Evolutionary conservation across 2,329 filamentous ascomycete species (phyloP), one percentile per base, ranked within the genome.

Genomic region (Colletotrichum filicis): DNA sequence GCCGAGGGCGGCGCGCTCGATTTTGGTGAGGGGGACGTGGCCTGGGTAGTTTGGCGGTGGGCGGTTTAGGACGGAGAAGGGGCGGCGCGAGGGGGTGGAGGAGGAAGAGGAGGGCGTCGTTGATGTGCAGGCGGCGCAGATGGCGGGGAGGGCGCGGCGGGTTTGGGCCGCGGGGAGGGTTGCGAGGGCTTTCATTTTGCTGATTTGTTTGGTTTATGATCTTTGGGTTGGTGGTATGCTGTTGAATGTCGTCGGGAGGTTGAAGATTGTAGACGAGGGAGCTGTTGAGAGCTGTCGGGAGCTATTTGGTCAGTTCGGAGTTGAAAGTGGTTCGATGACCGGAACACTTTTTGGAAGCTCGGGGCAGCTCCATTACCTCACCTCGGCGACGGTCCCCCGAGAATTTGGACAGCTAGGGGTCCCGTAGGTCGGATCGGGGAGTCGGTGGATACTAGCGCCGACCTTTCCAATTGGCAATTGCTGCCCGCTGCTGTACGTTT

Each of bases 11-110:
- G 91, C 88, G 68, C 94, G 92, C 84, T 98, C 97, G 69, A 94
- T 79, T 55, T 85, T 84, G 8, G 93, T 98, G 68, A 99, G 89
- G 46, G 96, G 97, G 37, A 98, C 91, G 89, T 99, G 97, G 83
- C 95, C 95, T 1, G 94, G 92, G 85, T 98, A 98, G 79, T 94
- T 97, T 70, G 95, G 94, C 30, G 90, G 89, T 63, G 96, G 96
- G 7, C 97, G 93, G 82, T 93, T 93, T 78, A 97, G 90, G 75
- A 95, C 90, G 56, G 95, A 97, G 86, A 98, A 97, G 69, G 68
- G 77, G 60, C 80, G 76, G 55, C 67, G 35, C 4, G 76, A 67
- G 6, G 73, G 65, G 4, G 73, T 66, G 9, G 46, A 42, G 2
- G 75, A 72, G 9, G 74, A 74, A 0, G 64, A 35, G 2, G 52